These are phyloP conservation scores for Termitomyces sp. DNA, from an alignment of 768 basidiomycete species.

Conservation along the genomic window DNA sequence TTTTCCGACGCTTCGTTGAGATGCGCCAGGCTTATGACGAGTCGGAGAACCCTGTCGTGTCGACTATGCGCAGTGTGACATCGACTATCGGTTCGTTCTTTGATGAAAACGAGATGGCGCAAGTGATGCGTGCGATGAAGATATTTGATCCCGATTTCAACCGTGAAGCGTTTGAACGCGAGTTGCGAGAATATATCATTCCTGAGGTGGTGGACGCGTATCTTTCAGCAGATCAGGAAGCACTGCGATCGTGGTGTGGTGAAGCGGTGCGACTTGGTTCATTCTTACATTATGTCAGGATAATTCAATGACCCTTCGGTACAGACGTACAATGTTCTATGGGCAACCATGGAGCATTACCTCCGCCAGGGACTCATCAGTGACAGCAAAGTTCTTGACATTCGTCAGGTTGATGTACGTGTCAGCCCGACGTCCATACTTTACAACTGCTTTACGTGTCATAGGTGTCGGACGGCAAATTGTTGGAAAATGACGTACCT, in stretches of 20 bases:
- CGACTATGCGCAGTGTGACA: slow-evolving; percentile 76
- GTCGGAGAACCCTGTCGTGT: slow-evolving; percentile 87
- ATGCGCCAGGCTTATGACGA: slow-evolving; percentile 78
- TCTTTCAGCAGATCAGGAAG: slow-evolving; percentile 81
- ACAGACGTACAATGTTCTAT: slow-evolving; percentile 95
- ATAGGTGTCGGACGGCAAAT: slow-evolving; percentile 79
- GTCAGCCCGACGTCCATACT: background rate
- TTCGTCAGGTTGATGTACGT: slow-evolving; percentile 92
- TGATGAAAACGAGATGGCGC: slow-evolving; percentile 98
- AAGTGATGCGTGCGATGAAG: slow-evolving; percentile 84
- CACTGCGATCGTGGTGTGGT: slow-evolving; percentile 85
- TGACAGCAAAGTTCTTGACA: slow-evolving; percentile 93
- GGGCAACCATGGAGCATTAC: slow-evolving; percentile 97
- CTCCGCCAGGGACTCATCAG: slow-evolving; percentile 85
- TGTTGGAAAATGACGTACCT: slow-evolving; percentile 85
- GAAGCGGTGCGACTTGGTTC: slow-evolving; percentile 68
- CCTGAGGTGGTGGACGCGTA: slow-evolving; percentile 98
- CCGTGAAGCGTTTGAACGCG: slow-evolving; percentile 81
- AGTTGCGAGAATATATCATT: slow-evolving; percentile 93
- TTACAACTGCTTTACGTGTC: background rate
- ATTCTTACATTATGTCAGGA: slow-evolving; percentile 1
- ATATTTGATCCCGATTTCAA: slow-evolving; percentile 84
- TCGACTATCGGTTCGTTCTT: slow-evolving; percentile 84
- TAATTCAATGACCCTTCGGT: background rate
- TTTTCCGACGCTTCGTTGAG: slow-evolving; percentile 53